These are phyloP conservation scores for Exophiala aquamarina DNA, from an alignment of 2,329 filamentous ascomycete genomes.

Conservation along the genomic window DNA sequence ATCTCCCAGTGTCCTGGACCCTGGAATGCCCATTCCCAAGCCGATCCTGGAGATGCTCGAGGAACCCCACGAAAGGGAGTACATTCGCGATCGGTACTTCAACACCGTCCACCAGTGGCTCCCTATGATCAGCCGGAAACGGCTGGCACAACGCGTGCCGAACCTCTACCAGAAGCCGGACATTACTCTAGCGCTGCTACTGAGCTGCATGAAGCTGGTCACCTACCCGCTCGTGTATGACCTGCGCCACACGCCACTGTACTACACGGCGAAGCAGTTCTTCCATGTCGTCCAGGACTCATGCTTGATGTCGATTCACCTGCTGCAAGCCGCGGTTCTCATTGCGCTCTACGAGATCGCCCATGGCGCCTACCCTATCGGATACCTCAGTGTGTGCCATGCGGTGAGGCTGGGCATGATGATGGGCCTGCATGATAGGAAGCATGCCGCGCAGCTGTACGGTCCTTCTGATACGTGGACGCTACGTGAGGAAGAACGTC, in stretches of 20 bases:
- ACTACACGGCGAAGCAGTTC: slow-evolving; percentile 26
- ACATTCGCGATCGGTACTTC: slow-evolving; percentile 13
- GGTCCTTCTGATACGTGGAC: slow-evolving; percentile 31
- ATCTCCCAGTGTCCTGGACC: neutral
- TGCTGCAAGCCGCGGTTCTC: slow-evolving; percentile 31
- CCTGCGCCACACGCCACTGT: neutral
- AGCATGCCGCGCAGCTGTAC: slow-evolving; percentile 31
- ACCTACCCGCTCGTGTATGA: neutral
- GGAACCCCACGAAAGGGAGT: slow-evolving; percentile 10
- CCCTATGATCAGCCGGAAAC: slow-evolving; percentile 17
- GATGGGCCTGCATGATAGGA: slow-evolving; percentile 31
- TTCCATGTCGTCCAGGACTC: slow-evolving; percentile 24
- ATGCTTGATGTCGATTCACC: slow-evolving; percentile 25
- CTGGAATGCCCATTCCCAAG: slow-evolving; percentile 5
- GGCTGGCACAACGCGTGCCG: slow-evolving; percentile 11
- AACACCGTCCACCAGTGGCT: slow-evolving; percentile 22
- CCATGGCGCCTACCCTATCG: slow-evolving; percentile 37
- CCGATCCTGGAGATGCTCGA: slow-evolving; percentile 6
- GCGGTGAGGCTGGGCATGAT: slow-evolving; percentile 28
- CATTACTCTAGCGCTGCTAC: slow-evolving; percentile 27
- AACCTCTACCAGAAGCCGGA: slow-evolving; percentile 23
- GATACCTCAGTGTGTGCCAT: slow-evolving; percentile 32
- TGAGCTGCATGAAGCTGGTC: slow-evolving; percentile 30
- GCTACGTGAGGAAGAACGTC: slow-evolving; percentile 34
- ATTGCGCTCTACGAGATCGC: slow-evolving; percentile 36